Percentiles rank a stretch among this genome's conserved stretches.
Conservation (phyloP, 2,329 filamentous ascomycete genomes). For the Exophiala sideris region DNA sequence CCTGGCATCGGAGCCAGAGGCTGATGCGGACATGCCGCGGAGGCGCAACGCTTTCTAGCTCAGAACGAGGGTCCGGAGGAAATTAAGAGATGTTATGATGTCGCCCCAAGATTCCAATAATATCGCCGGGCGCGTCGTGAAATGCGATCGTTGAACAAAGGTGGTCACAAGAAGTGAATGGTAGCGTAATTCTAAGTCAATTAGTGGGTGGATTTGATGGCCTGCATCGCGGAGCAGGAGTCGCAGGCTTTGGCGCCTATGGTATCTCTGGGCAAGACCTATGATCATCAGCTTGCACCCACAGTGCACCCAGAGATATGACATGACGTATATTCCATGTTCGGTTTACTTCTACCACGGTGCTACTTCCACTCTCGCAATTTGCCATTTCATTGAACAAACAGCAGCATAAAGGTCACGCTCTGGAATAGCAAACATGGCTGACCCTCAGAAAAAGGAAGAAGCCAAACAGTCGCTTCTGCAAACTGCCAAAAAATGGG, state of each 20-base stretch:
- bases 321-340: no score
- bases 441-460: conserved; percentile 20
- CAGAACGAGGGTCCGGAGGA: not conserved
- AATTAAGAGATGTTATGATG: not conserved
- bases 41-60: not conserved
- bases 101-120: not conserved
- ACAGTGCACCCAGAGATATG: no score
- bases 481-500: conserved; percentile 28
- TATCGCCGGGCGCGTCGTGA: not conserved
- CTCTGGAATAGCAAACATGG: conserved; percentile 3
- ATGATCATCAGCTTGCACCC: no score
- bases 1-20: conserved; percentile 45
- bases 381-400: no score
- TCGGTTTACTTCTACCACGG: no score
- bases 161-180: conserved; percentile 18
- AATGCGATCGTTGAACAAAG: conserved; percentile 7
- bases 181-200: conserved; percentile 3
- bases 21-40: conserved; percentile 38
- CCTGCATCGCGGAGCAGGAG: not conserved
- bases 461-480: conserved; percentile 24
- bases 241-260: no score
- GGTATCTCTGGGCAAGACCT: no score
- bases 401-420: no score
- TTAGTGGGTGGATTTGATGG: conserved; percentile 9
- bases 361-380: no score